These are phyloP conservation scores for Rhizopus arrhizus DNA, from an alignment of 371 early-diverging fungal genomes.

Conservation along the genomic window DNA sequence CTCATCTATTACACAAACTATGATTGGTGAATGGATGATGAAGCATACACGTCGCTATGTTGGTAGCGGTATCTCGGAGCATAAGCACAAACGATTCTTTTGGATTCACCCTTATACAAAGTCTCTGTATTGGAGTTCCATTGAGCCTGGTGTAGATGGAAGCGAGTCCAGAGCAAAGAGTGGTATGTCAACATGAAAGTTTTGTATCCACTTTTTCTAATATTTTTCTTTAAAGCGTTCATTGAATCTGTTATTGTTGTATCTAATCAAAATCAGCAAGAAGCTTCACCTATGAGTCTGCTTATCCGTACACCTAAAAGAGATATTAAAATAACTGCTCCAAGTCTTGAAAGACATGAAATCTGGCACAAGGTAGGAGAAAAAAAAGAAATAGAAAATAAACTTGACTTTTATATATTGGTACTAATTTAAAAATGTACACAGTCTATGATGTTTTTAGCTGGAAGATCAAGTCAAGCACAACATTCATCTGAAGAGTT, in stretches of 20 bases:
- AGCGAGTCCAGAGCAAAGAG: slow-evolving; percentile 57
- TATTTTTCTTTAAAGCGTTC: slow-evolving; percentile 42
- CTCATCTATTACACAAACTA: slow-evolving; percentile 74
- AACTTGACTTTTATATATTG: not conserved
- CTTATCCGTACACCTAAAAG: slow-evolving; percentile 68
- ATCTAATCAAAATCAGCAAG: slow-evolving; percentile 40
- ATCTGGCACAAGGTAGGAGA: slow-evolving; percentile 57
- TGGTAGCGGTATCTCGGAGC: slow-evolving; percentile 62
- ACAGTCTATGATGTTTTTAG: slow-evolving; percentile 36
- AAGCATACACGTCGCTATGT: slow-evolving; percentile 72
- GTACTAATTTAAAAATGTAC: slow-evolving; percentile 1
- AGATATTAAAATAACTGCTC: slow-evolving; percentile 71
- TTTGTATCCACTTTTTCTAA: not conserved
- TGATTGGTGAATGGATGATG: slow-evolving; percentile 81
- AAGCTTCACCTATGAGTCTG: slow-evolving; percentile 58
- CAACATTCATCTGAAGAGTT: slow-evolving; percentile 17
- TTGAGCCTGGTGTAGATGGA: slow-evolving; percentile 65
- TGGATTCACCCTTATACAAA: slow-evolving; percentile 89
- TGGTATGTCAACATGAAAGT: slow-evolving; percentile 33
- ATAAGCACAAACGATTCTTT: slow-evolving; percentile 74
- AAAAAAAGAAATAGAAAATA: not conserved
- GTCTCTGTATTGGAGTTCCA: slow-evolving; percentile 77
- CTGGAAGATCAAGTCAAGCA: slow-evolving; percentile 21
- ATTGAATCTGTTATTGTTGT: slow-evolving; percentile 62
- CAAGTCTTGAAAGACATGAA: slow-evolving; percentile 67